Percentiles rank a stretch among this genome's conserved stretches.
Conservation (phyloP, 345 rosid species). For the Eucalyptus tenuipes region DNA sequence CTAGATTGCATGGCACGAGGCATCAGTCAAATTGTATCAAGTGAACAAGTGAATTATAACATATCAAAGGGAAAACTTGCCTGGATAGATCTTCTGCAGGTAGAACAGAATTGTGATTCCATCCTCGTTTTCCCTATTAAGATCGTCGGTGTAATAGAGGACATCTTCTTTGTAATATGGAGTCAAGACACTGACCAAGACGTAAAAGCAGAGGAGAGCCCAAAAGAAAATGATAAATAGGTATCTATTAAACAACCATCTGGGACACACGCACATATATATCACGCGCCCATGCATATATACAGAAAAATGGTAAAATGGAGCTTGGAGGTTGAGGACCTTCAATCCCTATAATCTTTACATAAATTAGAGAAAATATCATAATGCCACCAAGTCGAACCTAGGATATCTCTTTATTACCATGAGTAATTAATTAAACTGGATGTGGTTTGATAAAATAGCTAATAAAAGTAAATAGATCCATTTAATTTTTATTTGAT, state of each 20-base stretch:
- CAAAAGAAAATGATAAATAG: neutral
- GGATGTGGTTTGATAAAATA: neutral
- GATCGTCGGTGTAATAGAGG: conserved; percentile 76
- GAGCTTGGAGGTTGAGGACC: neutral
- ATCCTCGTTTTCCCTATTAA: conserved; percentile 80
- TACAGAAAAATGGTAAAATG: neutral
- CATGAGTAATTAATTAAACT: neutral
- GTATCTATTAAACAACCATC: neutral
- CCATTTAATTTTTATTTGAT: neutral
- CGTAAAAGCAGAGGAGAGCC: neutral
- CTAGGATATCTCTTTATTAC: neutral
- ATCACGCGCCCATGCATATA: neutral
- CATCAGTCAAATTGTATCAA: neutral
- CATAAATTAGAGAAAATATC: neutral
- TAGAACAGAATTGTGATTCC: conserved; percentile 76
- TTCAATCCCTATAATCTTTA: neutral
- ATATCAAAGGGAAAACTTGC: conserved; percentile 23
- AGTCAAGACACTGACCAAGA: conserved; percentile 63
- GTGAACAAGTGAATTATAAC: neutral
- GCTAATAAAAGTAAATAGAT: neutral
- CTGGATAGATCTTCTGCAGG: conserved; percentile 84
- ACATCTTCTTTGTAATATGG: conserved; percentile 84
- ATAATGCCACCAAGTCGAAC: neutral
- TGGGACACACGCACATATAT: too few relatives aligned
- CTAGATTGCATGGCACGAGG: conserved; percentile 21